Evolutionary conservation across 2,329 filamentous ascomycete genomes (phyloP).

Genomic region (Cytospora schulzeri): DNA sequence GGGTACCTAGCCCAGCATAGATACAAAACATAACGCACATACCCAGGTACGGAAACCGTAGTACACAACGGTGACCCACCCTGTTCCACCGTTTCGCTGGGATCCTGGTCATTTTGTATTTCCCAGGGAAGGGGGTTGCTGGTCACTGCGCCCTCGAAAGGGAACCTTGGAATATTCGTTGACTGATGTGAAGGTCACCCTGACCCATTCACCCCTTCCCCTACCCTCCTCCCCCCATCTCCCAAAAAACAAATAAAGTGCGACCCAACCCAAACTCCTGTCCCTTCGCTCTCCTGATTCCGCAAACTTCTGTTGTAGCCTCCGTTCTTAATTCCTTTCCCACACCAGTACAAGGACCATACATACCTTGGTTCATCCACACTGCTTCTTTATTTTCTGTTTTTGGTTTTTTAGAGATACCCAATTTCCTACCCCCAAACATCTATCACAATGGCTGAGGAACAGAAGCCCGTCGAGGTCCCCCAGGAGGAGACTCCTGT

Average conservation of each 20-base stretch:
- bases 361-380: not conserved
- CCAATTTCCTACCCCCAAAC: constrained; percentile 38
- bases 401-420: constrained; percentile 50
- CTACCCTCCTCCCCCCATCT: constrained; percentile 22
- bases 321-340: constrained; percentile 5
- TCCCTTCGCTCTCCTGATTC: constrained; percentile 26
- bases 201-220: constrained; percentile 21
- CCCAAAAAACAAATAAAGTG: constrained; percentile 29
- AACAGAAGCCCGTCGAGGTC: constrained; percentile 69
- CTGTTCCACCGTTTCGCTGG: constrained; percentile 22
- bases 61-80: constrained; percentile 16
- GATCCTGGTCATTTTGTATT: constrained; percentile 19
- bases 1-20: not conserved
- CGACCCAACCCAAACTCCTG: constrained; percentile 27
- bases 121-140: constrained; percentile 24
- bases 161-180: constrained; percentile 22
- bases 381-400: constrained; percentile 23
- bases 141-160: constrained; percentile 24
- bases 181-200: constrained; percentile 14
- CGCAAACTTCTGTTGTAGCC: constrained; percentile 22
- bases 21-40: not conserved
- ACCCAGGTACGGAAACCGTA: not conserved
- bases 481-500: constrained; percentile 52
- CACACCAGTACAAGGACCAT: constrained; percentile 4
- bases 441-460: constrained; percentile 68